phyloP scores from a whole-genome alignment of 495 filamentous ascomycete genomes.

The Monascus purpureus region DNA sequence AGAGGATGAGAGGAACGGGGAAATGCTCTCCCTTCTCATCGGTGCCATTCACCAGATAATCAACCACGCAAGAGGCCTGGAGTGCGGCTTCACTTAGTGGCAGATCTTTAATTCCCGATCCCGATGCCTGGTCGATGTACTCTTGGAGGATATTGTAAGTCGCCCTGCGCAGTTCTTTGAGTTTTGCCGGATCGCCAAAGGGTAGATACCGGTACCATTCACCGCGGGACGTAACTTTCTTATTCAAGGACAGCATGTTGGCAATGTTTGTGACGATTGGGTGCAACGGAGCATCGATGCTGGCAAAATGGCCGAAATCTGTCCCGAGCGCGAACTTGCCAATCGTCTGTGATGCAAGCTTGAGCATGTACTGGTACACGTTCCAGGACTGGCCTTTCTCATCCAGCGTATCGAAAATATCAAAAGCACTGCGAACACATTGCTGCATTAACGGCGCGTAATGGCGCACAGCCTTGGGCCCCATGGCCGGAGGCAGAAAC shows the following conservation, averaged over 20 bases:
- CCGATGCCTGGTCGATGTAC: no score
- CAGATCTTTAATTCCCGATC: no score
- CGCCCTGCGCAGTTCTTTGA: no score
- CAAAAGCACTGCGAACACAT: slow-evolving; percentile 26
- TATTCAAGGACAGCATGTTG: no score
- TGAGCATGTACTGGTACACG: slow-evolving; percentile 46
- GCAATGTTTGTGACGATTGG: slow-evolving; percentile 27
- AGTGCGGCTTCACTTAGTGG: no score
- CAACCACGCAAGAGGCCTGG: no score
- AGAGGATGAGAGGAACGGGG: slow-evolving; percentile 20
- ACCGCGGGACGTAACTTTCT: no score
- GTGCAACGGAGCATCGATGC: slow-evolving; percentile 25
- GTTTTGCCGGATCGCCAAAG: no score
- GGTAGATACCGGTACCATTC: no score
- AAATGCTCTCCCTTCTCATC: slow-evolving; percentile 40
- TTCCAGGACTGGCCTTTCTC: slow-evolving; percentile 35
- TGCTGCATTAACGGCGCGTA: slow-evolving; percentile 41
- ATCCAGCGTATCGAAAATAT: slow-evolving; percentile 40
- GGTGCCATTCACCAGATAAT: slow-evolving; percentile 32
- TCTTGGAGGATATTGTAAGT: no score
- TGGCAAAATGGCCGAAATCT: slow-evolving; percentile 38
- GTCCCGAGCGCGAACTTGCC: slow-evolving; percentile 35
- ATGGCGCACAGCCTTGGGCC: slow-evolving; percentile 41
- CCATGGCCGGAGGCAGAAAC: slow-evolving; percentile 39
- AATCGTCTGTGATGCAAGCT: slow-evolving; percentile 39